These are phyloP conservation scores for Clausena lansium DNA, from an alignment of 345 rosid genomes.

Conservation along the genomic window DNA sequence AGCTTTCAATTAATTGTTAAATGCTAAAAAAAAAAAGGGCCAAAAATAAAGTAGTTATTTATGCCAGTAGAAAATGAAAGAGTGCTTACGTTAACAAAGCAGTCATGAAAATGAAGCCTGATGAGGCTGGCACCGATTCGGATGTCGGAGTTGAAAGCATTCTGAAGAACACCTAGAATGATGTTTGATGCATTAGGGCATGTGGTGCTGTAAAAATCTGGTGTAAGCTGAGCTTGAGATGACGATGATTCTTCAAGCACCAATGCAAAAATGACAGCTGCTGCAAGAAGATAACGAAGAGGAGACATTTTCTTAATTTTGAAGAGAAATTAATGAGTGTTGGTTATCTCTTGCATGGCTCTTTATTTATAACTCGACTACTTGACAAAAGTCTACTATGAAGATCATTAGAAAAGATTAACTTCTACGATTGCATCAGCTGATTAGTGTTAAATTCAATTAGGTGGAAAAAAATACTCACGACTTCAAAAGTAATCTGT, in stretches of 20 bases:
- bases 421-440: neutral
- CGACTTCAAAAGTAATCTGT: too few relatives aligned
- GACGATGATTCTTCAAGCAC: slow-evolving; percentile 14
- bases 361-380: neutral
- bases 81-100: slow-evolving; percentile 31
- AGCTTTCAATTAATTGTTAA: too few relatives aligned
- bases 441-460: neutral
- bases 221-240: slow-evolving; percentile 24
- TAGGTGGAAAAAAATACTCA: neutral
- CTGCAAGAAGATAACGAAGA: neutral
- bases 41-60: neutral
- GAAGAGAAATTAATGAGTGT: neutral
- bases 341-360: neutral
- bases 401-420: neutral
- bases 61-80: neutral
- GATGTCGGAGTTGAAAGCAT: slow-evolving; percentile 25
- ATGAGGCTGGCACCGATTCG: slow-evolving; percentile 42
- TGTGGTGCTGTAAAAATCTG: slow-evolving; percentile 29
- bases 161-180: slow-evolving; percentile 11
- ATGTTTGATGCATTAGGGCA: slow-evolving; percentile 33
- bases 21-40: neutral
- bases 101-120: slow-evolving; percentile 53
- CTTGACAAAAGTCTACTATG: neutral
- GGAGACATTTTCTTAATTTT: slow-evolving; percentile 17
- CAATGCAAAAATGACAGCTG: neutral